A percentile compares a stretch with the other conserved stretches of the same genome.
These are phyloP conservation scores for Myxozyma melibiosi DNA, from an alignment of 805 yeast species.

Conservation along the genomic window DNA sequence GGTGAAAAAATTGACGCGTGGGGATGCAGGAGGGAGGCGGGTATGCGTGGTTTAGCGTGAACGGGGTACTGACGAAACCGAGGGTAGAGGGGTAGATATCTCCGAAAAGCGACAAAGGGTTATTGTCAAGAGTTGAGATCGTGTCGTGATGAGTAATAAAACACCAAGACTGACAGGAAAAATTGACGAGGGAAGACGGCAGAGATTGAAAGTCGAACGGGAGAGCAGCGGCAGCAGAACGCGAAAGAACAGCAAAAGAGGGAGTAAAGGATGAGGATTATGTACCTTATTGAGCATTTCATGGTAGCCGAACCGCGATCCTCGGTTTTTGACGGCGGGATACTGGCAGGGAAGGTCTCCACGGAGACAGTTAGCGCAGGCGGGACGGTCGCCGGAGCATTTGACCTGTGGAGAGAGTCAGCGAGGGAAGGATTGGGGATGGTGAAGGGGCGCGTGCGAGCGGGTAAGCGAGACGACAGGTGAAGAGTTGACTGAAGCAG, in stretches of 20 bases:
- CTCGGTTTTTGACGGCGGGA: conserved; percentile 43
- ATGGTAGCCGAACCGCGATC: conserved; percentile 43
- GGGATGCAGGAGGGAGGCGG: background rate
- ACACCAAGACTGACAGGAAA: too few species aligned
- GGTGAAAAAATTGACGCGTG: background rate
- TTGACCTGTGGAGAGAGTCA: conserved; percentile 35
- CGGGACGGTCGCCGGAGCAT: conserved; percentile 45
- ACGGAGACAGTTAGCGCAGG: conserved; percentile 43
- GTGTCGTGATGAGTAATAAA: too few species aligned
- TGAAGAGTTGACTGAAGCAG: background rate
- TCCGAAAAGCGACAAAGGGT: too few species aligned
- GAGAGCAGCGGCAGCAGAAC: background rate
- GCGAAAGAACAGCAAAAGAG: background rate
- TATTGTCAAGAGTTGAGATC: too few species aligned
- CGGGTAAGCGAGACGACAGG: background rate
- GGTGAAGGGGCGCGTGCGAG: background rate
- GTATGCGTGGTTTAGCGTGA: too few species aligned
- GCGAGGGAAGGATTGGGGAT: background rate
- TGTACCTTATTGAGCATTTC: conserved; percentile 38
- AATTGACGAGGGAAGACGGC: too few species aligned
- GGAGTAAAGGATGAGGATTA: background rate
- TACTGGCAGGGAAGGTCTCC: conserved; percentile 42
- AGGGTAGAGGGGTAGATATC: too few species aligned
- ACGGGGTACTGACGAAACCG: too few species aligned
- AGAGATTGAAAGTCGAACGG: too few species aligned